Evolutionary conservation across 2,329 filamentous ascomycete genomes (phyloP).

Genomic region (Ascochyta clinopodiicola): DNA sequence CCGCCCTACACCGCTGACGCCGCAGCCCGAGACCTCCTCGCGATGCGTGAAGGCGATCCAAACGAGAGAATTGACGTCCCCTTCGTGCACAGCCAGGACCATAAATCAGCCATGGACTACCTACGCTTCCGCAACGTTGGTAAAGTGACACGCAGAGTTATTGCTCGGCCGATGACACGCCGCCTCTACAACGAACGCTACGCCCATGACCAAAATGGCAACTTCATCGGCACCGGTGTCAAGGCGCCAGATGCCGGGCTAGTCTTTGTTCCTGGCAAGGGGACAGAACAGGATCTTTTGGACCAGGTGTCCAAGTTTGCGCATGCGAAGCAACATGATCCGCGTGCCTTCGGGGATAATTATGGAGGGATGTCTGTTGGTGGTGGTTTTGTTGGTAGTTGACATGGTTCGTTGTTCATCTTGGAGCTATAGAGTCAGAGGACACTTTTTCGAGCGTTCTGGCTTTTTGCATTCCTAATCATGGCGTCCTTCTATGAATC

Average conservation of each 20-base stretch:
- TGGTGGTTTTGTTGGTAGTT: background rate
- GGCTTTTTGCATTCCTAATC: background rate
- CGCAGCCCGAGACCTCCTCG: constrained; percentile 4
- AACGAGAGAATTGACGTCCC: constrained; percentile 10
- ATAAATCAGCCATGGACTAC: constrained; percentile 21
- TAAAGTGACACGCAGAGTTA: constrained; percentile 28
- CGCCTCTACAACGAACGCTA: constrained; percentile 37
- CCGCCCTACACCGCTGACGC: constrained; percentile 10
- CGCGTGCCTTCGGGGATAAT: constrained; percentile 9
- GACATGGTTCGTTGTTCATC: no score
- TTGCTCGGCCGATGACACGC: constrained; percentile 37
- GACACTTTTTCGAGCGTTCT: background rate
- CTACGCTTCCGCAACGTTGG: constrained; percentile 15
- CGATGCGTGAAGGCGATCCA: constrained; percentile 11
- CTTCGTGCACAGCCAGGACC: constrained; percentile 26
- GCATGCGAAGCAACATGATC: constrained; percentile 30
- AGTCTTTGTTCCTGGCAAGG: constrained; percentile 36
- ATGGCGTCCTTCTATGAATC: background rate
- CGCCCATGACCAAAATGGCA: constrained; percentile 35
- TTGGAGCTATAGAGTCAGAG: background rate
- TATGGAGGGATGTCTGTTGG: constrained; percentile 1
- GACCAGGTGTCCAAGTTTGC: constrained; percentile 36
- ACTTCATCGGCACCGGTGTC: constrained; percentile 36
- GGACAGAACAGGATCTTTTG: constrained; percentile 34
- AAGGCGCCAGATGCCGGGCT: constrained; percentile 31